Conservation (phyloP, 495 filamentous ascomycete genomes). For the Trichoderma virens region DNA sequence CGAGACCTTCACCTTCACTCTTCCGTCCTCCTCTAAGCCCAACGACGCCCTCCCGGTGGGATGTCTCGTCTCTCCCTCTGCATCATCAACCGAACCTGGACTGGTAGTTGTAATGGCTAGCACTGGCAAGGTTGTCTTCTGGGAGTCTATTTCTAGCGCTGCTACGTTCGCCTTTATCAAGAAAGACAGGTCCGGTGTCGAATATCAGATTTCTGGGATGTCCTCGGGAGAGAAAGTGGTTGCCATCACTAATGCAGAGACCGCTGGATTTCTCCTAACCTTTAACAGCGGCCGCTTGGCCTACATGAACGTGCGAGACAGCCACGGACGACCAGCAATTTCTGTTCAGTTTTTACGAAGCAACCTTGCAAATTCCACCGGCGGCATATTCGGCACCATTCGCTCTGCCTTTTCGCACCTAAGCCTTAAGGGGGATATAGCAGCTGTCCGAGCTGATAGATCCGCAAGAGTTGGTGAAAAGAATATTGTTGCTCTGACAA, state of each 20-base stretch:
- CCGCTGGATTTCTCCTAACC: conserved; percentile 72
- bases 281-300: conserved; percentile 80
- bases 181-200: conserved; percentile 68
- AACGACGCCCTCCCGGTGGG: conserved; percentile 68
- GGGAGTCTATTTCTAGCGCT: conserved; percentile 85
- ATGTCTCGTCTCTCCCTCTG: conserved; percentile 64
- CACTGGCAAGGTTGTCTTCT: conserved; percentile 81
- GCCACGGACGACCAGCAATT: conserved; percentile 76
- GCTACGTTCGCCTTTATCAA: conserved; percentile 66
- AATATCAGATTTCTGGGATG: conserved; percentile 63
- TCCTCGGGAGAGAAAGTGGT: conserved; percentile 69
- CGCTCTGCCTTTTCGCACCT: conserved; percentile 61
- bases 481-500: conserved; percentile 69
- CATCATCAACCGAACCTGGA: conserved; percentile 67
- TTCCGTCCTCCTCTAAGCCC: conserved; percentile 64
- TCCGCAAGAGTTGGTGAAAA: conserved; percentile 72
- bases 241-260: conserved; percentile 70
- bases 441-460: conserved; percentile 61
- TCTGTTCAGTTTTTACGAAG: conserved; percentile 64
- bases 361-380: conserved; percentile 36
- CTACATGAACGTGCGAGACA: conserved; percentile 75
- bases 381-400: conserved; percentile 69
- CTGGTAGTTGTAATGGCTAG: conserved; percentile 75
- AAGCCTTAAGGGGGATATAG: conserved; percentile 63
- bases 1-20: conserved; percentile 65